phyloP scores from a whole-genome alignment of 371 early-diverging fungal genomes.

The Lichtheimia corymbifera region DNA sequence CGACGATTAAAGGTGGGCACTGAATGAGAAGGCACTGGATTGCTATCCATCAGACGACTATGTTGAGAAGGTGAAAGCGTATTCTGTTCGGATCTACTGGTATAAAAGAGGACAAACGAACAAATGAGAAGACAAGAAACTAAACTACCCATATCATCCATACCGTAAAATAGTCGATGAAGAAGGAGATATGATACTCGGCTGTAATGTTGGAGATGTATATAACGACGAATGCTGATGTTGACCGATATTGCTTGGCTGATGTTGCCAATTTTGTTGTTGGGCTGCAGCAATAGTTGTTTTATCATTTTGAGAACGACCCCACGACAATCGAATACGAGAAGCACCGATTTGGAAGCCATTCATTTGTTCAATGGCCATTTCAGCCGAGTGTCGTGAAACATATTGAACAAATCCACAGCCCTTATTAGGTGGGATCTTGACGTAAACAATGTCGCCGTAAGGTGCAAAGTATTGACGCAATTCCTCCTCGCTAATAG shows the following conservation, averaged over 20 bases:
- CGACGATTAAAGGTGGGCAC: no score
- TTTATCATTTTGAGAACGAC: constrained; percentile 54
- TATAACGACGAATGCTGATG: constrained; percentile 14
- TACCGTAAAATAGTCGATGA: no score
- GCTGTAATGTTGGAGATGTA: no score
- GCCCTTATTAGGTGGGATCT: constrained; percentile 90
- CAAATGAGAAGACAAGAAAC: no score
- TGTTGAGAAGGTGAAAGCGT: no score
- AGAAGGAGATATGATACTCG: no score
- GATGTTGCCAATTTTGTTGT: constrained; percentile 66
- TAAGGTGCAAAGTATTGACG: constrained; percentile 72
- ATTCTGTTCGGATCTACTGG: no score
- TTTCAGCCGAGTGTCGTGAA: constrained; percentile 80
- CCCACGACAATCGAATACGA: constrained; percentile 90
- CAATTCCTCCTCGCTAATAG: constrained; percentile 84
- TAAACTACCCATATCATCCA: no score
- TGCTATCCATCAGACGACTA: no score
- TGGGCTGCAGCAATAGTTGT: neutral
- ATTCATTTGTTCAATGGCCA: constrained; percentile 86
- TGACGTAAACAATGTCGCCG: constrained; percentile 88
- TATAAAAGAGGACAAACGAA: no score
- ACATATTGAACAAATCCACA: constrained; percentile 93
- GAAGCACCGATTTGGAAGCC: constrained; percentile 80
- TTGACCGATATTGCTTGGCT: constrained; percentile 76
- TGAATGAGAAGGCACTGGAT: no score